Base-by-base conservation (phyloP, 2,329 filamentous ascomycete species). In the Colletotrichum tropicale region DNA sequence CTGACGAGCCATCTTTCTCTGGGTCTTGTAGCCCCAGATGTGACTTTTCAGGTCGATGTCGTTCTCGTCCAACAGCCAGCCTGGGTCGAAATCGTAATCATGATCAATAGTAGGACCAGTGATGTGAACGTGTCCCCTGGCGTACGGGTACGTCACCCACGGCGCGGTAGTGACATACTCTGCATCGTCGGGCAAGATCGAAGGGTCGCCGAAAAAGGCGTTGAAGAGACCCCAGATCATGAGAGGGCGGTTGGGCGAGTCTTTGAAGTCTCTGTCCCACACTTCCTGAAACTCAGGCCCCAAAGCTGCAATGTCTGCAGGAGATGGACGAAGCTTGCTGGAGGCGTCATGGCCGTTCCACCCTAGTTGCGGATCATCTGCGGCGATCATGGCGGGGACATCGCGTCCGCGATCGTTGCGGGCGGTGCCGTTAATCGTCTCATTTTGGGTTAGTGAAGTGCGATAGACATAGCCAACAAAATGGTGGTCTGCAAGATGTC, bases 1-100 rank as follows among this genome's bases (percentile, higher is more conserved):
- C 4, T 91, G 88, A 5, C 92, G 88, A 65, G 88, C 86, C 70
- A 94, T 89, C 80, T 93, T 91, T 3, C 92, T 90, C 21, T 88
- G 86, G 78, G 89, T 90, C 82, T 94, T 94, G 85, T 94, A 94
- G 0, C 86, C 88, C 91, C 92, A 93, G 6, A 92, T 79, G 21
- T 91, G 89, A 78, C 89, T 91, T 81, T 90, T 90, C 36, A 93
- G 61, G 79, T 93, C 92, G n/a, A 91, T 82, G 5, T 86, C 86
- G 28, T 87, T 70, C 30, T 83, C 79, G 76, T 91, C 85, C 21
- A 81, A 84, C 34, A 92, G 84, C 81, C 86, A 91, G 26, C 89
- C 90, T 0, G 87, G 84, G 70, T 89, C 87, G 64, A 92, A 91
- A 65, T 89, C 86, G 9, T 87, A 83, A 5, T 81, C 79, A 36